Conservation (phyloP, 805 yeast genomes). For the Metschnikowia anglica region DNA sequence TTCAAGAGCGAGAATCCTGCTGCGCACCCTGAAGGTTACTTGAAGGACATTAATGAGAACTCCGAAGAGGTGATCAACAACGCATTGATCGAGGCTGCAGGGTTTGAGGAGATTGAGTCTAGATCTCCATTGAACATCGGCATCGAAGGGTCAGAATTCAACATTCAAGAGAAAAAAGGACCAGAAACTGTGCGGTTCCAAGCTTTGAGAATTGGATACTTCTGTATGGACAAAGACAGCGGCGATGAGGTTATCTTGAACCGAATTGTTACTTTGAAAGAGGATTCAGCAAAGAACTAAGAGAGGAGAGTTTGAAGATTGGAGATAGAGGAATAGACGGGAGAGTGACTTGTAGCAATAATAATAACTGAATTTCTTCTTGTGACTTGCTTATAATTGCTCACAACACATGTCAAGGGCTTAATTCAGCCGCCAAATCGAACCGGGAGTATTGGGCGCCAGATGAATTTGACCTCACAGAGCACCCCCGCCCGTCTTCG, state of each 20-base stretch:
- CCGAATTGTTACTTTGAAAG: constrained; percentile 91
- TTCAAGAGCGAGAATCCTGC: constrained; percentile 91
- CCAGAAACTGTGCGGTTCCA: constrained; percentile 74
- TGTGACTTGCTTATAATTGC: too few species aligned
- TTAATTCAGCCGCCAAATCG: too few species aligned
- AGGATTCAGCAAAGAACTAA: constrained; percentile 56
- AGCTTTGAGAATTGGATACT: constrained; percentile 95
- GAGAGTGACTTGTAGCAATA: neutral
- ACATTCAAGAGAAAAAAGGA: constrained; percentile 55
- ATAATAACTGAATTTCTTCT: too few species aligned
- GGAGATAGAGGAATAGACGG: neutral
- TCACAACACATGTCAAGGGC: too few species aligned
- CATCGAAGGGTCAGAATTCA: constrained; percentile 60
- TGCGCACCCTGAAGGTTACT: constrained; percentile 82
- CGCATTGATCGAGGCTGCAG: constrained; percentile 72
- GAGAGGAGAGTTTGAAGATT: neutral
- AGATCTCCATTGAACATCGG: constrained; percentile 75
- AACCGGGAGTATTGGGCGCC: too few species aligned
- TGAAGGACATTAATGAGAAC: constrained; percentile 77
- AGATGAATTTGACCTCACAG: too few species aligned
- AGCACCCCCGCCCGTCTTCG: too few species aligned
- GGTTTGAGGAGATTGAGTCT: constrained; percentile 62
- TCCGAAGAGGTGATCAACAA: constrained; percentile 65
- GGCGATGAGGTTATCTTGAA: constrained; percentile 66
- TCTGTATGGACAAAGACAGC: constrained; percentile 83